phyloP scores from a whole-genome alignment of 2,329 filamentous ascomycete species.

The Cercospora beticola region DNA sequence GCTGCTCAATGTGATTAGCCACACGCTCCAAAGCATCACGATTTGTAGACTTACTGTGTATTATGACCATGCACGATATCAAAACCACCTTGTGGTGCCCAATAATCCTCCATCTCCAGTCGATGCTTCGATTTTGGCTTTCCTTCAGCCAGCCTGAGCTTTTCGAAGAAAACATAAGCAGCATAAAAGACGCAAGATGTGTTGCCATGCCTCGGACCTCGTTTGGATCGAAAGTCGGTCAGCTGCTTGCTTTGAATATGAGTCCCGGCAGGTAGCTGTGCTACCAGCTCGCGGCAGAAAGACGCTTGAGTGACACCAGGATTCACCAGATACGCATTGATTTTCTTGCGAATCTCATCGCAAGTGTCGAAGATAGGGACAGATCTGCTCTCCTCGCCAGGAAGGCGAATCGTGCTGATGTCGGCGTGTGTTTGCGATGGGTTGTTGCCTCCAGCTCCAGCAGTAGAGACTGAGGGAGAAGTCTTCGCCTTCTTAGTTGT shows the following conservation, averaged over 20 bases:
- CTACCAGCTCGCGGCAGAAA: constrained; percentile 53
- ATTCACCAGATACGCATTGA: constrained; percentile 50
- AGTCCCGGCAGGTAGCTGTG: constrained; percentile 39
- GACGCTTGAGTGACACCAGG: constrained; percentile 52
- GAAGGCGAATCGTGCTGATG: constrained; percentile 46
- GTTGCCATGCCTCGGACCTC: constrained; percentile 51
- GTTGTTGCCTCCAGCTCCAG: neutral
- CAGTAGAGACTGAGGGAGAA: constrained; percentile 13
- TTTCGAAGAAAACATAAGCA: constrained; percentile 54
- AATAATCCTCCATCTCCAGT: constrained; percentile 52
- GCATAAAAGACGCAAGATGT: constrained; percentile 45
- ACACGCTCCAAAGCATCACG: neutral
- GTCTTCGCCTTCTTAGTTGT: constrained; percentile 37
- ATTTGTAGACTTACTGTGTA: constrained; percentile 1
- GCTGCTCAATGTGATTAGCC: neutral
- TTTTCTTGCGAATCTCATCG: constrained; percentile 59
- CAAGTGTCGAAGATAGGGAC: constrained; percentile 59
- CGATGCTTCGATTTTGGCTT: constrained; percentile 56
- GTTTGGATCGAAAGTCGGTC: constrained; percentile 52
- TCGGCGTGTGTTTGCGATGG: constrained; percentile 38
- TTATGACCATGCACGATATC: constrained; percentile 14
- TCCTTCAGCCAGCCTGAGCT: constrained; percentile 53
- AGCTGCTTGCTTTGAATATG: constrained; percentile 50
- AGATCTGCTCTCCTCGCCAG: constrained; percentile 48
- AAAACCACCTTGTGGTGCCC: constrained; percentile 25